Percentiles rank a stretch among this genome's conserved stretches.
These are phyloP conservation scores for Perilla frutescens DNA, from an alignment of 257 asterid genomes.

Conservation along the genomic window DNA sequence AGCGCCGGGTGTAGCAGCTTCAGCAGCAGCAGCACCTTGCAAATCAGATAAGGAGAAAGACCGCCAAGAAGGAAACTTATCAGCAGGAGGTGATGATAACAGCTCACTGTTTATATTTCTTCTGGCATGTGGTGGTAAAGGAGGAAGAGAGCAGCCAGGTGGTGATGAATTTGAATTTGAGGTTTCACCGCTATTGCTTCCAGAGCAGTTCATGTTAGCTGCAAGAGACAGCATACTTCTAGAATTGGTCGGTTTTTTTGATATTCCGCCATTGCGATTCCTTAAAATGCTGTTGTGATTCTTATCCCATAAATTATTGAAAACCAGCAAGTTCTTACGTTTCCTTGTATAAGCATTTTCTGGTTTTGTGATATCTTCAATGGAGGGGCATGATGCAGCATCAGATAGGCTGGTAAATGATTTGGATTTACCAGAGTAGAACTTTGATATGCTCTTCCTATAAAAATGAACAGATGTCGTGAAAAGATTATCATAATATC, in stretches of 20 bases:
- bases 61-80: conserved; percentile 64
- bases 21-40: conserved; percentile 67
- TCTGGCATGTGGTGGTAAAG: conserved; percentile 75
- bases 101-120: conserved; percentile 42
- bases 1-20: conserved; percentile 40
- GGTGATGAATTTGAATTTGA: conserved; percentile 64
- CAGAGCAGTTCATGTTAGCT: conserved; percentile 47
- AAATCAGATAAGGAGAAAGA: conserved; percentile 79
- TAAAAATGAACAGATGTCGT: conserved; percentile 27
- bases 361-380: conserved; percentile 68
- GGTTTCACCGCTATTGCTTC: conserved; percentile 56
- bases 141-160: conserved; percentile 64
- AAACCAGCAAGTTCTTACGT: conserved; percentile 70
- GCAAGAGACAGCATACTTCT: conserved; percentile 62
- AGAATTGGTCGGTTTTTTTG: conserved; percentile 60
- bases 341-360: conserved; percentile 71
- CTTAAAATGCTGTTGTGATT: conserved; percentile 45
- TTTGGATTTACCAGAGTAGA: conserved; percentile 54
- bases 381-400: conserved; percentile 57
- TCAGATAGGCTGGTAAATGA: conserved; percentile 66
- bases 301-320: conserved; percentile 58
- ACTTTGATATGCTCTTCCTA: conserved; percentile 55
- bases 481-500: neutral
- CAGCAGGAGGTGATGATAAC: conserved; percentile 50
- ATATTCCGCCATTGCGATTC: conserved; percentile 49